Conservation (phyloP, 106 monocot species). For the Acanthochlamys bracteata region DNA sequence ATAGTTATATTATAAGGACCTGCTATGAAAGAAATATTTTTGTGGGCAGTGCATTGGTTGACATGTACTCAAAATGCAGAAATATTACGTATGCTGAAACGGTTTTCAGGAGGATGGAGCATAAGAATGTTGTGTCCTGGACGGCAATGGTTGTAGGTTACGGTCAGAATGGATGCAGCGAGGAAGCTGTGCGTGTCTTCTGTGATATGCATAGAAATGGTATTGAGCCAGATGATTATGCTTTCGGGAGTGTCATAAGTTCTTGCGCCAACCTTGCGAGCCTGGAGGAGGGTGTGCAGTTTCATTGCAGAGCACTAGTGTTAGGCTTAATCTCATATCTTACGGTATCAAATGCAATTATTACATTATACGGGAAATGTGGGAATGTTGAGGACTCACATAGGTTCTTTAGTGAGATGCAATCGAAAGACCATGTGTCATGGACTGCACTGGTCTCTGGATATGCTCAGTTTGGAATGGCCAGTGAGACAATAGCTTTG, state of each 20-base stretch:
- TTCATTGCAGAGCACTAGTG: constrained; percentile 47
- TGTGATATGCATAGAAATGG: constrained; percentile 56
- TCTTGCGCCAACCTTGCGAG: constrained; percentile 74
- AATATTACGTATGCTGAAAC: constrained; percentile 31
- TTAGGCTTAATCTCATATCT: constrained; percentile 45
- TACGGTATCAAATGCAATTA: constrained; percentile 67
- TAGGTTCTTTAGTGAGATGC: constrained; percentile 53
- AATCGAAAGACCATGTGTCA: constrained; percentile 47
- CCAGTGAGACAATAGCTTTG: constrained; percentile 52
- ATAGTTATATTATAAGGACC: constrained; percentile 50
- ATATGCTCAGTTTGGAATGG: constrained; percentile 67
- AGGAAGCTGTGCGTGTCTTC: constrained; percentile 55
- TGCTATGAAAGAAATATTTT: constrained; percentile 45
- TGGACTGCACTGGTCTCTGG: constrained; percentile 70
- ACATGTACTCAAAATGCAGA: constrained; percentile 82
- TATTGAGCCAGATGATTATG: constrained; percentile 65
- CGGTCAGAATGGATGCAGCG: constrained; percentile 58
- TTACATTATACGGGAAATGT: constrained; percentile 78
- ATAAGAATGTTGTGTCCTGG: constrained; percentile 72
- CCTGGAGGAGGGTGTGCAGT: constrained; percentile 63
- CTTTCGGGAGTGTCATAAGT: constrained; percentile 74
- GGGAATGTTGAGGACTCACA: constrained; percentile 63
- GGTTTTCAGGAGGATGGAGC: constrained; percentile 40
- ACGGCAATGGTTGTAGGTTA: constrained; percentile 86
- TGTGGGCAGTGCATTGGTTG: constrained; percentile 71